Evolutionary conservation across 768 basidiomycete species (phyloP).

Genomic region (Nevesoporus exiguus): DNA sequence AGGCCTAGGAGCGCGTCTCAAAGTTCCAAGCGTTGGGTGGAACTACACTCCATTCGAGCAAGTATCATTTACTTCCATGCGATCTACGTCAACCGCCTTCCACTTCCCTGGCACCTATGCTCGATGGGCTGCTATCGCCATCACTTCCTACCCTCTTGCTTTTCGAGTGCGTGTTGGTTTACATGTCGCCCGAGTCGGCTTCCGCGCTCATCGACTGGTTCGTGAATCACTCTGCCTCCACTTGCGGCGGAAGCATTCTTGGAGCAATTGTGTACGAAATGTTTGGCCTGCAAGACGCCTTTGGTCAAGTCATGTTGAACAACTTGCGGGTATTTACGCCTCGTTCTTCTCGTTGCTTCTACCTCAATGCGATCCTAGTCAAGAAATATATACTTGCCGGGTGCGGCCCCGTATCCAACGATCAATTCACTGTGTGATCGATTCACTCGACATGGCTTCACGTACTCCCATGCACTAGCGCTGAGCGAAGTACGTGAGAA

Average conservation of each 20-base stretch:
- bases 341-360: constrained; percentile 15
- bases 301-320: constrained; percentile 89
- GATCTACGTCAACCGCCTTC: constrained; percentile 69
- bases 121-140: constrained; percentile 48
- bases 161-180: constrained; percentile 89
- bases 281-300: constrained; percentile 82
- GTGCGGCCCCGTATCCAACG: constrained; percentile 60
- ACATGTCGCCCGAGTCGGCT: constrained; percentile 64
- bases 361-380: constrained; percentile 39
- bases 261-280: constrained; percentile 81
- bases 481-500: constrained; percentile 45
- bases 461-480: constrained; percentile 18
- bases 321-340: constrained; percentile 64
- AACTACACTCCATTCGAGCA: constrained; percentile 36
- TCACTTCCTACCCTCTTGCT: constrained; percentile 73
- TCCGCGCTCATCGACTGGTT: constrained; percentile 72
- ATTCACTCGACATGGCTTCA: constrained; percentile 57
- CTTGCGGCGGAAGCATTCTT: constrained; percentile 23
- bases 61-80: constrained; percentile 59
- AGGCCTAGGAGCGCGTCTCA: background rate
- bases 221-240: constrained; percentile 43
- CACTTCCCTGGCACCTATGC: constrained; percentile 40
- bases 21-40: constrained; percentile 14
- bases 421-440: constrained; percentile 51
- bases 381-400: constrained; percentile 71